Base-by-base conservation (phyloP, 768 basidiomycete species). In the Termitomyces sp. region DNA sequence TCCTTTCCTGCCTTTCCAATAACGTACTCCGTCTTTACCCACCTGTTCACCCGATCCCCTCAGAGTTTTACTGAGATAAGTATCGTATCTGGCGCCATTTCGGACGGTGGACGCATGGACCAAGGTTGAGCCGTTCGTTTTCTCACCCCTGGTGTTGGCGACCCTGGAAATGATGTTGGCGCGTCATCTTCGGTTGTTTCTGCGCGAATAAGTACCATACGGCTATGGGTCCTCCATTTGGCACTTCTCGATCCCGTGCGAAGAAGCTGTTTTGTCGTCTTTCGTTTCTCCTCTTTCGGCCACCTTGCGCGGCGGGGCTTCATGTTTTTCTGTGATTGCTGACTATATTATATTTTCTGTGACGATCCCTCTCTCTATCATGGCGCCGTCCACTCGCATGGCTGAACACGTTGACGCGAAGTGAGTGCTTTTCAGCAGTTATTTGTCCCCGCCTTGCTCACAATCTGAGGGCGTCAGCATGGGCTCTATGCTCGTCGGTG, bases 401-500 rank as follows among this genome's bases (percentile, higher is more conserved):
- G 49, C 55, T 15, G 56, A 54, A 44, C 50, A 55, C 23, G 40
- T 63, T 43, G 42, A 50, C 40, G 49, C 54, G 7, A 60, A 59
- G 63, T 63, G 49, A 48, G 61, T 60, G 15, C 53, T 37, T 19
- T 7, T 26, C n/a, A 19, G 14, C 17, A 12, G 52, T 7, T 3
- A 30, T 10, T 49, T 17, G n/a, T 23, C 40, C 23, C 4, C 17
- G 42, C 10, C 15, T 28, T 28, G 26, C 49, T 55, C 11, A 48
- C 12, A 10, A 17, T 9, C 23, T 42, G 37, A 5, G 37, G 11
- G n/a, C 48, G 15, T 23, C 31, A 66, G 64, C 51, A 60, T 66
- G 57, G 64, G 64, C 26, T 55, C 60, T 0, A 62, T 61, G 61
- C 54, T 62, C 38, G 52, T 62, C 37, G 62, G 64, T 40, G 54